These are phyloP conservation scores for Boletales sp. DNA, from an alignment of 768 basidiomycete genomes.

Conservation along the genomic window DNA sequence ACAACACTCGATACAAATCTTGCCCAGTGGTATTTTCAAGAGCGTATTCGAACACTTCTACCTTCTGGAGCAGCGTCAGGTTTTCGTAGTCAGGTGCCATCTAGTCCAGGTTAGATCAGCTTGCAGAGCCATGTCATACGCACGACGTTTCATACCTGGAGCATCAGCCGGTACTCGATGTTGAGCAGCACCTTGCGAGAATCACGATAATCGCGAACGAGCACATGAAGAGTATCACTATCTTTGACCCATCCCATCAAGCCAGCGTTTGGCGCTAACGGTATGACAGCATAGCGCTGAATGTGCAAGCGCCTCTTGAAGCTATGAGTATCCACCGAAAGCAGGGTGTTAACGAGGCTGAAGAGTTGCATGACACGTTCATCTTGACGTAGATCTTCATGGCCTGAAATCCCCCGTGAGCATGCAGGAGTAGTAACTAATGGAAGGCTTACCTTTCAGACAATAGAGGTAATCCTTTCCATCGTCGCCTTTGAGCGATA, in stretches of 20 bases:
- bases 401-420: slow-evolving; percentile 49
- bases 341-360: slow-evolving; percentile 91
- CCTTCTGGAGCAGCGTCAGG: slow-evolving; percentile 90
- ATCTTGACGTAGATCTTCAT: slow-evolving; percentile 98
- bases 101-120: slow-evolving; percentile 37
- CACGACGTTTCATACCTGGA: slow-evolving; percentile 84
- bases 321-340: slow-evolving; percentile 89
- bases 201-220: slow-evolving; percentile 95
- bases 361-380: slow-evolving; percentile 99
- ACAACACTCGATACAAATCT: slow-evolving; percentile 93
- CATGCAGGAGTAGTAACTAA: background rate
- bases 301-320: slow-evolving; percentile 96
- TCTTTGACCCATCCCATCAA: slow-evolving; percentile 94
- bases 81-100: slow-evolving; percentile 99
- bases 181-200: slow-evolving; percentile 94
- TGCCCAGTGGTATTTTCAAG: slow-evolving; percentile 98
- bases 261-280: slow-evolving; percentile 93
- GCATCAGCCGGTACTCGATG: slow-evolving; percentile 98
- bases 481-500: slow-evolving; percentile 85
- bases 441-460: slow-evolving; percentile 66
- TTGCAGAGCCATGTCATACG: slow-evolving; percentile 31
- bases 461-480: slow-evolving; percentile 89
- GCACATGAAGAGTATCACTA: slow-evolving; percentile 92
- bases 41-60: slow-evolving; percentile 98
- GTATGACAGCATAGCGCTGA: slow-evolving; percentile 89